Conservation (phyloP, 345 rosid genomes). For the Camelina neglecta region DNA sequence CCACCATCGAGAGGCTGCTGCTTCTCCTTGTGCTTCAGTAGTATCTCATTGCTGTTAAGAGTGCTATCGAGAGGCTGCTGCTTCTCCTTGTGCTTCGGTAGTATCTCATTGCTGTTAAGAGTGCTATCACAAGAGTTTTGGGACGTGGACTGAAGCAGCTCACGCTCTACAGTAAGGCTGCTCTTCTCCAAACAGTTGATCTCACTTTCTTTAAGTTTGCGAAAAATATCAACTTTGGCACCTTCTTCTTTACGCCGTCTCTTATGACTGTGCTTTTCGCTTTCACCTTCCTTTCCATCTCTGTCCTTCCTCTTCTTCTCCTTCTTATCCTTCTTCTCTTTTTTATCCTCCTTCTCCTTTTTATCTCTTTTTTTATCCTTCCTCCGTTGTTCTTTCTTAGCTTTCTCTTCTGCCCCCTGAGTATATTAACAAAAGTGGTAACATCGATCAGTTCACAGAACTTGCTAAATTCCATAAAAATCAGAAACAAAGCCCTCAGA, state of each 20-base stretch:
- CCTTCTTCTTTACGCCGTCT: slow-evolving; percentile 31
- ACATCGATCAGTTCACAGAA: slow-evolving; percentile 1
- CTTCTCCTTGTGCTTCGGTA: slow-evolving; percentile 44
- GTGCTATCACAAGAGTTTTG: slow-evolving; percentile 53
- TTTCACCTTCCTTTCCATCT: slow-evolving; percentile 37
- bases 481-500: slow-evolving; percentile 5
- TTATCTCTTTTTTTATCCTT: slow-evolving; percentile 30
- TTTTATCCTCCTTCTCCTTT: slow-evolving; percentile 19
- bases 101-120: slow-evolving; percentile 48
- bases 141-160: slow-evolving; percentile 43
- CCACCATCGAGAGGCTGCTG: slow-evolving; percentile 38
- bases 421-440: not conserved
- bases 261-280: slow-evolving; percentile 29
- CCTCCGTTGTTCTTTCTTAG: slow-evolving; percentile 36
- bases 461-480: not conserved
- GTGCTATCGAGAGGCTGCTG: too few relatives aligned
- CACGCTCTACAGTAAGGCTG: slow-evolving; percentile 41
- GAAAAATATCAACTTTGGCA: not conserved
- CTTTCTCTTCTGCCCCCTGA: slow-evolving; percentile 38
- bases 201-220: slow-evolving; percentile 33
- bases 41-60: too few relatives aligned
- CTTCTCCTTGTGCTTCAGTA: too few relatives aligned
- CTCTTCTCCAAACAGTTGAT: slow-evolving; percentile 39
- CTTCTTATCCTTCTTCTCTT: slow-evolving; percentile 11
- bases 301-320: slow-evolving; percentile 32